Conservation (phyloP, 805 yeast species). For the Candida peoriensis region DNA sequence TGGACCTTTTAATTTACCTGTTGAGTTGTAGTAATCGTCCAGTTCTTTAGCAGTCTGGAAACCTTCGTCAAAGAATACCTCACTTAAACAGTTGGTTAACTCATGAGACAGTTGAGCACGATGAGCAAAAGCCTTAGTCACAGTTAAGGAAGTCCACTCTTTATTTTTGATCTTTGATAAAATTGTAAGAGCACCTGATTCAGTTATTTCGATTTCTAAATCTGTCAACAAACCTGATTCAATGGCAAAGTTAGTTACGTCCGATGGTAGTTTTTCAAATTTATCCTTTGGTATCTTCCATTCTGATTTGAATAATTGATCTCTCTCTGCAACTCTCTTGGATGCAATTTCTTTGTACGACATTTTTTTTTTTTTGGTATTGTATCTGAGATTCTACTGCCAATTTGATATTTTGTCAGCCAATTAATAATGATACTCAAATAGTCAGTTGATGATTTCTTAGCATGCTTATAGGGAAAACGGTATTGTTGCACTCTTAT, state of each 20-base stretch:
- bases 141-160: conserved; percentile 38
- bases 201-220: conserved; percentile 31
- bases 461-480: too few species aligned
- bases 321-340: conserved; percentile 34
- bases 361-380: too few species aligned
- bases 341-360: conserved; percentile 14
- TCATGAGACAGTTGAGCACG: conserved; percentile 58
- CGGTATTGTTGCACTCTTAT: too few species aligned
- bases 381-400: too few species aligned
- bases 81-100: conserved; percentile 32
- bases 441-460: too few species aligned
- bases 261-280: conserved; percentile 25
- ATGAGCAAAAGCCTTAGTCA: conserved; percentile 47
- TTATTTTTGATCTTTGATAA: conserved; percentile 27
- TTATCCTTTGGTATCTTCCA: conserved; percentile 32
- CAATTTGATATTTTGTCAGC: too few species aligned
- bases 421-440: too few species aligned
- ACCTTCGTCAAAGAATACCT: conserved; percentile 50
- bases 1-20: conserved; percentile 55
- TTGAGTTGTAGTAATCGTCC: conserved; percentile 42
- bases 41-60: conserved; percentile 47
- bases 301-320: conserved; percentile 36
- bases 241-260: conserved; percentile 33
- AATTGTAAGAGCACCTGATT: conserved; percentile 12
- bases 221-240: conserved; percentile 30